Conservation (phyloP, 208 protist genomes). For the Crithidia fasciculata region DNA sequence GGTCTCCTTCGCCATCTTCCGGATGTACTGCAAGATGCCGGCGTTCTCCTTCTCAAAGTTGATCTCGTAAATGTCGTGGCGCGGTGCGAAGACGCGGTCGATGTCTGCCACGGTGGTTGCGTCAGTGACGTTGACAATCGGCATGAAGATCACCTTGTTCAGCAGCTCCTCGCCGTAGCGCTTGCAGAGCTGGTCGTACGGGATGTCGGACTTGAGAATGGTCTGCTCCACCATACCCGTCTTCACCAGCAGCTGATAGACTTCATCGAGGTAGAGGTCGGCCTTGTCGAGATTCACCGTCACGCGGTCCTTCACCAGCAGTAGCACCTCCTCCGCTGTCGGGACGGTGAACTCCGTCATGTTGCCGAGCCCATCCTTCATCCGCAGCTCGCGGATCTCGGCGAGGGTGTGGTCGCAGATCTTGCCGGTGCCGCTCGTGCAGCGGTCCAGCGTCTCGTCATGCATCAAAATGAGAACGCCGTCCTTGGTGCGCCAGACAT, state of each 20-base stretch:
- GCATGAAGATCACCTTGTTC: conserved; percentile 68
- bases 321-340: conserved; percentile 58
- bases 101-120: conserved; percentile 49
- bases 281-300: conserved; percentile 77
- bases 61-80: conserved; percentile 59
- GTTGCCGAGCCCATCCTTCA: conserved; percentile 76
- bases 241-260: conserved; percentile 45
- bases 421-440: conserved; percentile 46
- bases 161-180: conserved; percentile 47
- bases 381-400: conserved; percentile 49
- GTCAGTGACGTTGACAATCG: conserved; percentile 49
- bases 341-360: conserved; percentile 75
- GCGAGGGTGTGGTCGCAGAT: conserved; percentile 57
- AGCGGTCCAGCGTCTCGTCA: conserved; percentile 70
- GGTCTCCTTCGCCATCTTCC: conserved; percentile 35
- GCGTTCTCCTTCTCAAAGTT: conserved; percentile 61
- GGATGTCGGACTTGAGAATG: conserved; percentile 66
- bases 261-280: conserved; percentile 61
- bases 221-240: conserved; percentile 55
- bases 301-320: conserved; percentile 39
- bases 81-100: conserved; percentile 31
- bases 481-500: conserved; percentile 68
- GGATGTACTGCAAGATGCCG: conserved; percentile 39
- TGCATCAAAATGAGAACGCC: conserved; percentile 69
- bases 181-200: conserved; percentile 43